Base-by-base conservation (phyloP, 1,284 basidiomycete species). In the Puccinia horiana region DNA sequence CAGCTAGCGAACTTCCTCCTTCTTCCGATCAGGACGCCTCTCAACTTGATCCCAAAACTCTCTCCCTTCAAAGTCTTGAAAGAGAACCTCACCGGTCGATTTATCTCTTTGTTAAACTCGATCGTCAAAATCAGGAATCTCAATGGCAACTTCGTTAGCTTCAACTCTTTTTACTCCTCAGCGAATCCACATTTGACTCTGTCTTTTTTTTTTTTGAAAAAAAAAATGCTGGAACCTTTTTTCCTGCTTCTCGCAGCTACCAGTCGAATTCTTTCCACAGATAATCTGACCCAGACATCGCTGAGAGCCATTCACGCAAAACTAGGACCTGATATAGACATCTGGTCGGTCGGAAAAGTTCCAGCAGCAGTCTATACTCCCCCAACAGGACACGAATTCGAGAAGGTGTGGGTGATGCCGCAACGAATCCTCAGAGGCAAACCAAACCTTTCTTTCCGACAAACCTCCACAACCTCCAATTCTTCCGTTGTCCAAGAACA, bases 321-420 rank as follows among this genome's bases (percentile, higher is more conserved):
- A 12, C 29, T 79, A 42, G 77, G 77, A 1, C 47, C 56, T 23
- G 32, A 79, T 42, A 69, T 79, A 49, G 77, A 79, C 42, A 72
- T 79, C 35, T 79, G 65, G 49, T 79, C 77, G 23, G 44, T 79
- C 12, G 77, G 77, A 47, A 63, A 58, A 29, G 54, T 79, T 1
- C 77, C 77, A 8, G 77, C 77, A 6, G 35, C 65, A 8, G 47
- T 58, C 52, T 79, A 79, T 40, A 54, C 52, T n/a, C 52, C 65
- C 23, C 26, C 42, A 40, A 29, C 77, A 56, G 49, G 47, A 29
- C 12, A 26, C 20, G 20, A 29, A 16, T 32, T 56, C 37, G 44
- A 69, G 11, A 56, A 79, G 52, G 77, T 79, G 37, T 79, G 77
- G 77, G 67, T 79, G 14, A 79, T 79, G 77, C 77, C 77, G 1